phyloP scores from a whole-genome alignment of 2,329 filamentous ascomycete genomes.

The Microsporum audouinii region DNA sequence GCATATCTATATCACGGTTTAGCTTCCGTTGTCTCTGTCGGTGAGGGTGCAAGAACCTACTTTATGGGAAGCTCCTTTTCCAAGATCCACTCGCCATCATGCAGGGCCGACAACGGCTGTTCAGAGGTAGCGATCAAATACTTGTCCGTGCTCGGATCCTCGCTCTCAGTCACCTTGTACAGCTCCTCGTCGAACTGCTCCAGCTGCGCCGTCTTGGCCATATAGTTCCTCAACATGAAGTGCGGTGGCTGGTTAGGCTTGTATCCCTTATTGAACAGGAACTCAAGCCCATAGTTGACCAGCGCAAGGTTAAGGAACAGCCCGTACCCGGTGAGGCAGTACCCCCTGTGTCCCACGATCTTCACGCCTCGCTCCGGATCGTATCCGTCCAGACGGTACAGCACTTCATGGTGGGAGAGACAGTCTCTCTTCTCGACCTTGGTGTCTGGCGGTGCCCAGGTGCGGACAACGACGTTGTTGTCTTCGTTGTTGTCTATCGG shows the following conservation, averaged over 20 bases:
- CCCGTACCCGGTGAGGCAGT: constrained; percentile 82
- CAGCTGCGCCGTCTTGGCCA: constrained; percentile 96
- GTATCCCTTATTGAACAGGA: constrained; percentile 70
- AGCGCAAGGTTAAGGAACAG: constrained; percentile 86
- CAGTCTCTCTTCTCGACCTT: constrained; percentile 61
- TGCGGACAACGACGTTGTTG: constrained; percentile 65
- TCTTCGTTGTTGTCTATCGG: constrained; percentile 78
- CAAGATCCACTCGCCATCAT: constrained; percentile 87
- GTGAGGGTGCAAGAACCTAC: constrained; percentile 29
- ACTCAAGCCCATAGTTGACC: constrained; percentile 89
- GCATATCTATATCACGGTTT: constrained; percentile 45
- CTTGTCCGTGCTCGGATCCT: constrained; percentile 81
- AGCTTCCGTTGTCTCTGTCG: neutral
- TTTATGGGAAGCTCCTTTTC: constrained; percentile 79
- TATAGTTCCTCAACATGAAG: constrained; percentile 90
- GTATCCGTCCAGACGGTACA: constrained; percentile 77
- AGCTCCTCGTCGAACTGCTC: constrained; percentile 96
- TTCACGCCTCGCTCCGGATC: constrained; percentile 89
- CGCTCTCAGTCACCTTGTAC: constrained; percentile 83
- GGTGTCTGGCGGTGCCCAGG: constrained; percentile 69
- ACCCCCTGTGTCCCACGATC: constrained; percentile 86
- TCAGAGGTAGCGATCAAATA: constrained; percentile 75
- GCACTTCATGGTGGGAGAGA: constrained; percentile 90
- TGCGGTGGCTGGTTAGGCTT: constrained; percentile 75
- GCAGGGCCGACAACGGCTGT: constrained; percentile 85